phyloP scores from a whole-genome alignment of 2,329 filamentous ascomycete genomes.

The Chaetomiaceae sp. region DNA sequence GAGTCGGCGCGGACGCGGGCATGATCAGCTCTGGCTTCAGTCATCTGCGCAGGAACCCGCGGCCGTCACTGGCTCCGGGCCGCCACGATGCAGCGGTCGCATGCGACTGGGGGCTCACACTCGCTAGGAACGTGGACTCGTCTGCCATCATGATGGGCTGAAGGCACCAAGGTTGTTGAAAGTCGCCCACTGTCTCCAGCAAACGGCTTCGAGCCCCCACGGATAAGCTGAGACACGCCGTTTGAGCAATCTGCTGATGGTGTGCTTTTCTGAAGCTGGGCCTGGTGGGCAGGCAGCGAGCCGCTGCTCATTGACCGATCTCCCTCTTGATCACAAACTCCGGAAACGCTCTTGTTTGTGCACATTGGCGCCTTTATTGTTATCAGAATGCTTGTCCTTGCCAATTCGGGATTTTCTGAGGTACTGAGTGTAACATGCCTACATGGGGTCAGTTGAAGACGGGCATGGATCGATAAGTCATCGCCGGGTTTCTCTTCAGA shows the following conservation, averaged over 20 bases:
- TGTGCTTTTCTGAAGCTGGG: neutral
- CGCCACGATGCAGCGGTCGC: constrained; percentile 5
- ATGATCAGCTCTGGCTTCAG: neutral
- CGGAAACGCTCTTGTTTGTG: too few species aligned
- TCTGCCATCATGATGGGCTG: constrained; percentile 19
- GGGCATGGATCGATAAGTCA: too few species aligned
- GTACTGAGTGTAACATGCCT: too few species aligned
- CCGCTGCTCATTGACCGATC: too few species aligned
- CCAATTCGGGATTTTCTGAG: too few species aligned
- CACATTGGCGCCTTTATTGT: too few species aligned
- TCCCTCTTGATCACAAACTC: too few species aligned
- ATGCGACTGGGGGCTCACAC: neutral
- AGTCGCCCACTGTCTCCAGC: neutral
- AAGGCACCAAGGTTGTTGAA: neutral
- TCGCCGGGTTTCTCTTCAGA: too few species aligned
- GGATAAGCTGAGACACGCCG: neutral
- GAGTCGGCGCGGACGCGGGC: neutral
- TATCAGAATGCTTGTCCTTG: too few species aligned
- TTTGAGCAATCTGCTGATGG: neutral
- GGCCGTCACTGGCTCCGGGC: constrained; percentile 12
- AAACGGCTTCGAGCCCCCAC: neutral
- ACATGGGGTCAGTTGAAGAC: too few species aligned
- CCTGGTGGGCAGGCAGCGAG: neutral
- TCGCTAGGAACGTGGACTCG: constrained; percentile 5
- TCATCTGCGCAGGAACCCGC: constrained; percentile 20